Conservation (phyloP, 495 filamentous ascomycete genomes). For the Penicillium roqueforti region DNA sequence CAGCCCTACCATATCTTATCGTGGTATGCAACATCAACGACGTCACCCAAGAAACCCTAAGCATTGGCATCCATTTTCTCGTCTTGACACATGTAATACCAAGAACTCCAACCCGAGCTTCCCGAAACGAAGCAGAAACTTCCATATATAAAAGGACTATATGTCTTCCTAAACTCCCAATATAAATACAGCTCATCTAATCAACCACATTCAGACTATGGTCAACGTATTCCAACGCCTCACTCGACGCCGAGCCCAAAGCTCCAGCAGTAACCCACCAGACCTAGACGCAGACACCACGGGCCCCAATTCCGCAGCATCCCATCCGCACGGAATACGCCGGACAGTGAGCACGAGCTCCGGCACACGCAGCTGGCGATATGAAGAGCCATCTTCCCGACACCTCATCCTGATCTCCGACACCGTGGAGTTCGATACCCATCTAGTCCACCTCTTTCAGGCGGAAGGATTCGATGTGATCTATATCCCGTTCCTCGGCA, state of each 20-base stretch:
- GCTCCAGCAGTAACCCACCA: slow-evolving; percentile 9
- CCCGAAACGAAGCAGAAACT: background rate
- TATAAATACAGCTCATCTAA: background rate
- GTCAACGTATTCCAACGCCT: slow-evolving; percentile 26
- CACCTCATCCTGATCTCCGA: slow-evolving; percentile 60
- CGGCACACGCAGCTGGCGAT: slow-evolving; percentile 9
- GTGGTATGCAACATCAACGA: slow-evolving; percentile 22
- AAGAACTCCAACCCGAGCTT: background rate
- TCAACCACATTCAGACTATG: slow-evolving; percentile 6
- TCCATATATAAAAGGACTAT: background rate
- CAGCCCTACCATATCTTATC: background rate
- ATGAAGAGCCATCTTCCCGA: slow-evolving; percentile 18
- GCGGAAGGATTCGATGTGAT: slow-evolving; percentile 61
- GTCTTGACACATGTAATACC: slow-evolving; percentile 21
- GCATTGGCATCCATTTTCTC: slow-evolving; percentile 21
- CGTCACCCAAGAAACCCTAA: slow-evolving; percentile 15
- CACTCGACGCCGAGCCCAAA: slow-evolving; percentile 12
- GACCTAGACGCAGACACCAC: background rate
- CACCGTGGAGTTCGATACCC: slow-evolving; percentile 51
- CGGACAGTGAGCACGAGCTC: slow-evolving; percentile 17
- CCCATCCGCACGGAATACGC: slow-evolving; percentile 11
- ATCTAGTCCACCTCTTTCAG: slow-evolving; percentile 52
- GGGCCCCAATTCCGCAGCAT: slow-evolving; percentile 3
- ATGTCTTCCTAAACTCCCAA: background rate
- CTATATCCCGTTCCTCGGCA: slow-evolving; percentile 52